Conservation (phyloP, 2,329 filamentous ascomycete species). For the Paecilomyces formosus region DNA sequence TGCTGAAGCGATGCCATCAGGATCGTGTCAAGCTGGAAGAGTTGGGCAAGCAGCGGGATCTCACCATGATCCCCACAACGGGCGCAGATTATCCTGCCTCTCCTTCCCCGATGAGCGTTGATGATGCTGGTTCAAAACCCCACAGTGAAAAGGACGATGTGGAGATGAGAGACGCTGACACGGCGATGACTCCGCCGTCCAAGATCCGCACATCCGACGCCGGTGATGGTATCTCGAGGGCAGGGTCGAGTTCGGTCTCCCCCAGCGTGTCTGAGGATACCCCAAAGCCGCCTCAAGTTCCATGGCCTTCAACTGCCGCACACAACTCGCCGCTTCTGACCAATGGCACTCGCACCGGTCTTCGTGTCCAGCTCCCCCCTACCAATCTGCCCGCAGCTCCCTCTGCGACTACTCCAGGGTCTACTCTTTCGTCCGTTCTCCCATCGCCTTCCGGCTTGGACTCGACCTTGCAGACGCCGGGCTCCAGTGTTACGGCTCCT, state of each 20-base stretch:
- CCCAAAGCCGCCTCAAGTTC: conserved; percentile 21
- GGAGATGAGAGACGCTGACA: conserved; percentile 40
- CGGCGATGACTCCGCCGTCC: conserved; percentile 15
- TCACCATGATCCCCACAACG: conserved; percentile 7
- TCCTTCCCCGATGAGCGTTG: background rate
- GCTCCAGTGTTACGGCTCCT: conserved; percentile 30
- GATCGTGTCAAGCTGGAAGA: conserved; percentile 32
- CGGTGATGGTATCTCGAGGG: background rate
- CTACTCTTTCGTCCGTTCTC: conserved; percentile 20
- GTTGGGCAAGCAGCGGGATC: conserved; percentile 13
- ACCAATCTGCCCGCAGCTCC: conserved; percentile 13
- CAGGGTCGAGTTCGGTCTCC: background rate
- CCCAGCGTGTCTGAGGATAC: conserved; percentile 1
- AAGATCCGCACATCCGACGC: conserved; percentile 6
- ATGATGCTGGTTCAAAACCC: conserved; percentile 2
- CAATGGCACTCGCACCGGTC: conserved; percentile 13
- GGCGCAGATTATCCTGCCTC: background rate
- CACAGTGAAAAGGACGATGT: conserved; percentile 26
- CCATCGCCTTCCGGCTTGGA: conserved; percentile 22
- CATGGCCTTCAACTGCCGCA: conserved; percentile 31
- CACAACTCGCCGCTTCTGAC: conserved; percentile 26
- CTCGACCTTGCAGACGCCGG: conserved; percentile 14
- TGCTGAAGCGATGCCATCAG: conserved; percentile 35
- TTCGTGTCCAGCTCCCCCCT: conserved; percentile 22
- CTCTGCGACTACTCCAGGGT: conserved; percentile 18